Base-by-base conservation (phyloP, 352 stramenopile species). In the Globisporangium megalacanthum region DNA sequence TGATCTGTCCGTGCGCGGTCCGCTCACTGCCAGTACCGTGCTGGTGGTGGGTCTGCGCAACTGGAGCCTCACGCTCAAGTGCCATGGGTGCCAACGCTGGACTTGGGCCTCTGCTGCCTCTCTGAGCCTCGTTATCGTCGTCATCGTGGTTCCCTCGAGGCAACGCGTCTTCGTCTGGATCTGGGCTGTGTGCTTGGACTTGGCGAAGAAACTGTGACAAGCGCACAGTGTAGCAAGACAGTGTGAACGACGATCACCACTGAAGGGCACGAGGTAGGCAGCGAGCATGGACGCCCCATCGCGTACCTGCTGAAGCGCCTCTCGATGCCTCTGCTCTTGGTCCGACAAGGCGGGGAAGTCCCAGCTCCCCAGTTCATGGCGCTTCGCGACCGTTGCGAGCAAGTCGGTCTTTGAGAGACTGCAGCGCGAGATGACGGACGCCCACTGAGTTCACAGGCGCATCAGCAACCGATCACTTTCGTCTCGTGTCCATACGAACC, bases 351-450 rank as follows among this genome's bases (percentile, higher is more conserved):
- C 52, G 3, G 79, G 76, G 31, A 78, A 85, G 25, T 41, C 45
- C 76, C 79, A 89, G 9, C 76, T 51, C 11, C 73, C 73, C 35
- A 86, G 66, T 45, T 89, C 79, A n/a, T 83, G 76, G 2, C 79
- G 74, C 33, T 73, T 71, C 7, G 61, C 53, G 4, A 89, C 50
- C 19, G 67, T 64, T 2, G 58, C 48, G 8, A 83, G 44, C 22
- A 89, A 48, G 0, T 39, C 36, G 20, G 68, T 51, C 8, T 60
- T 58, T 5, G 64, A 31, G 19, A 89, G 59, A 39, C 68, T 75
- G 17, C 67, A 81, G n/a, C 72, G 62, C 8, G 73, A 73, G 45
- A 88, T 83, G 19, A 86, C 50, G 11, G 68, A 63, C 31, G 58
- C 10, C 69, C 75, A 89, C 77, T 88, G 33, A 1, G 9, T 13